Evolutionary conservation across 495 filamentous ascomycete genomes (phyloP).

Genomic region (Penicillium lividum): DNA sequence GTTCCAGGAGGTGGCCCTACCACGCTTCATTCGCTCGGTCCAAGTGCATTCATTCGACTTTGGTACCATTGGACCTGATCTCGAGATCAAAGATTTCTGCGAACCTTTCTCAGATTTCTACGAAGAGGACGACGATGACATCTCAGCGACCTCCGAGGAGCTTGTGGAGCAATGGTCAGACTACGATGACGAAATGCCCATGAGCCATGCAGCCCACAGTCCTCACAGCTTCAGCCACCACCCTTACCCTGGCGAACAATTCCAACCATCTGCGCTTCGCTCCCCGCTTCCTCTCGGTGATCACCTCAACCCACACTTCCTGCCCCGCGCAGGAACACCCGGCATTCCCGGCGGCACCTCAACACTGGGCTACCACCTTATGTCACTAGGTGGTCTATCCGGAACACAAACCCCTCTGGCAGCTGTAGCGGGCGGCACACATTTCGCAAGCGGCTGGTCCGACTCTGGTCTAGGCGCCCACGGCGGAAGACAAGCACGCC

Average conservation of each 20-base stretch:
- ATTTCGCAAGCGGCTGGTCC: constrained; percentile 55
- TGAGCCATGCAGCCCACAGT: constrained; percentile 26
- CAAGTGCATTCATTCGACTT: constrained; percentile 94
- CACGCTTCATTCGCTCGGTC: constrained; percentile 95
- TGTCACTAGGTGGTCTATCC: constrained; percentile 70
- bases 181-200: constrained; percentile 38
- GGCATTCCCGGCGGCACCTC: constrained; percentile 84
- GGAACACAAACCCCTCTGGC: constrained; percentile 86
- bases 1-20: constrained; percentile 88
- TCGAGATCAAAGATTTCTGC: constrained; percentile 95
- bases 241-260: constrained; percentile 30
- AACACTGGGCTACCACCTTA: constrained; percentile 86
- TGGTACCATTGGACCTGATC: constrained; percentile 73
- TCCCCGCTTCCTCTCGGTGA: constrained; percentile 46
- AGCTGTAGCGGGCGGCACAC: constrained; percentile 73
- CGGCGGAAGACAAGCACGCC: constrained; percentile 15
- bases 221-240: constrained; percentile 27
- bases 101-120: constrained; percentile 97
- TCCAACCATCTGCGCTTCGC: constrained; percentile 38
- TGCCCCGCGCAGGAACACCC: constrained; percentile 65
- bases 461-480: constrained; percentile 31
- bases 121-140: constrained; percentile 70
- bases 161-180: constrained; percentile 35
- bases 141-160: constrained; percentile 46
- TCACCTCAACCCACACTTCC: constrained; percentile 63